These are phyloP conservation scores for sorghum (Sorghum bicolor) DNA, from an alignment of 176 grass and related monocot genomes.

Conservation along the genomic window Sorghum_bicolor_NCBIv3 NC_012873.2:59257501-59258000, in stretches of 20 bases:
- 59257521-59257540: conserved; percentile 55
- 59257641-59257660: conserved; percentile 46
- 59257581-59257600: conserved; percentile 47
- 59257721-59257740: conserved; percentile 43
- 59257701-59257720: conserved; percentile 2
- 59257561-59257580: conserved; percentile 51
- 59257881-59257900: not conserved
- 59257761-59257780: conserved; percentile 26
- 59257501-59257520: conserved; percentile 52
- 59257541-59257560: conserved; percentile 53
- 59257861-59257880: conserved; percentile 25
- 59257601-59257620: conserved; percentile 44
- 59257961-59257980: conserved; percentile 7
- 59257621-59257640: conserved; percentile 44
- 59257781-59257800: conserved; percentile 19
- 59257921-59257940: conserved; percentile 10
- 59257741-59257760: conserved; percentile 48
- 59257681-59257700: not conserved
- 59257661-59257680: not conserved
- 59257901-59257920: not conserved
- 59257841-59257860: conserved; percentile 43
- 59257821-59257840: conserved; percentile 40
- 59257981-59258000: conserved; percentile 29
- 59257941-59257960: conserved; percentile 6
- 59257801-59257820: conserved; percentile 35